Conservation (phyloP, 352 stramenopile species). For the Blastocystis hominis region DNA sequence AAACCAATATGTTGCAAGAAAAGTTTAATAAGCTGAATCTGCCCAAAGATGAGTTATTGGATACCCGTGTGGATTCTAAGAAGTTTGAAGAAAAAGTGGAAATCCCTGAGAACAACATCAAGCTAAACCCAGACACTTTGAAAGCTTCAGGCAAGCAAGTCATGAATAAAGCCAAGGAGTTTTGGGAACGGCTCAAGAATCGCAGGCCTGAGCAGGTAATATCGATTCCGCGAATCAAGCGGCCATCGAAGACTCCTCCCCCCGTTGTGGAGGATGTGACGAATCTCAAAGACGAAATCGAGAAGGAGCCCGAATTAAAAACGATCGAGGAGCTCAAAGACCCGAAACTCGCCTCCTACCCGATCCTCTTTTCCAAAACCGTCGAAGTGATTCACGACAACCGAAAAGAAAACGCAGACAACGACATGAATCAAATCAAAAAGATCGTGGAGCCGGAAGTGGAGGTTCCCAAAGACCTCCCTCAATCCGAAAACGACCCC, state of each 20-base stretch:
- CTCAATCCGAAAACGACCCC: slow-evolving; percentile 3
- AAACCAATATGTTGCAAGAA: slow-evolving; percentile 5
- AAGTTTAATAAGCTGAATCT: slow-evolving; percentile 46
- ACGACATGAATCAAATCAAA: slow-evolving; percentile 43
- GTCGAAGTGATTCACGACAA: slow-evolving; percentile 13
- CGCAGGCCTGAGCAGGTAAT: not conserved
- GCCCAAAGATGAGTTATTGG: slow-evolving; percentile 12
- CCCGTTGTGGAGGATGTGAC: not conserved
- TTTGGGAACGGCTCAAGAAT: not conserved
- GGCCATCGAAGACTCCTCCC: not conserved
- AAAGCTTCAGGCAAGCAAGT: not conserved
- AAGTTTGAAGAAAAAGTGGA: not conserved
- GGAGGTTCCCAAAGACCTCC: slow-evolving; percentile 1
- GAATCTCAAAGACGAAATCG: not conserved
- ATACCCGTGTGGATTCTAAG: not conserved
- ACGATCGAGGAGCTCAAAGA: slow-evolving; percentile 53
- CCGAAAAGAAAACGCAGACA: not conserved
- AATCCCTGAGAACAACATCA: not conserved
- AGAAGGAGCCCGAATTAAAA: slow-evolving; percentile 21
- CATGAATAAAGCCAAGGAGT: not conserved
- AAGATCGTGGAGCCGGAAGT: slow-evolving; percentile 52
- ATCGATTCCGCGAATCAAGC: too few species aligned
- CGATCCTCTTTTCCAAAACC: slow-evolving; percentile 13
- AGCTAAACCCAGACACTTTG: not conserved
- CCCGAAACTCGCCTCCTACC: slow-evolving; percentile 15